These are phyloP conservation scores for Magnaporthiopsis poae DNA, from an alignment of 2,329 filamentous ascomycete genomes.

Conservation along the genomic window DNA sequence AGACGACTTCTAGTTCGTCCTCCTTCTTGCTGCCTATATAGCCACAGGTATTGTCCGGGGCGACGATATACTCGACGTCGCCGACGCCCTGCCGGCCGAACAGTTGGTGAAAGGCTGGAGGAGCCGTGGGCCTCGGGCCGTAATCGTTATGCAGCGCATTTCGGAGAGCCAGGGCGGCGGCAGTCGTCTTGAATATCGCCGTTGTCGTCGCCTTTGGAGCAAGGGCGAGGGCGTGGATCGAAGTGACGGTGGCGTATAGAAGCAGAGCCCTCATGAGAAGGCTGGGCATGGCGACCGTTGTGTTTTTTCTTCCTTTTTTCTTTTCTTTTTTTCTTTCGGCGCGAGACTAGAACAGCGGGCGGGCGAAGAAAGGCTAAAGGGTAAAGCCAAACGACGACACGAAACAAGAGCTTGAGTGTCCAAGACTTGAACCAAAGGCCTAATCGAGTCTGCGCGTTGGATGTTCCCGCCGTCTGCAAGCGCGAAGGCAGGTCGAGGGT, in stretches of 20 bases:
- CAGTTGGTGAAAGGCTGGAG: slow-evolving; percentile 26
- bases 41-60: slow-evolving; percentile 41
- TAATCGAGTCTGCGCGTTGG: too few species aligned
- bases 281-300: not conserved
- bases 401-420: not conserved
- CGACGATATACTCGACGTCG: slow-evolving; percentile 31
- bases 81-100: slow-evolving; percentile 21
- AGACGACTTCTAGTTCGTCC: not conserved
- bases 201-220: slow-evolving; percentile 13
- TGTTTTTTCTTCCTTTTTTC: not conserved
- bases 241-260: not conserved
- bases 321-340: not conserved
- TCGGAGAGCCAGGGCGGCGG: slow-evolving; percentile 20
- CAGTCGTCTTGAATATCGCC: slow-evolving; percentile 28
- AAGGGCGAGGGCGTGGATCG: not conserved
- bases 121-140: slow-evolving; percentile 31
- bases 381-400: not conserved
- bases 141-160: slow-evolving; percentile 21
- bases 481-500: not conserved
- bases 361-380: not conserved
- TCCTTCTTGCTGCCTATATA: slow-evolving; percentile 18
- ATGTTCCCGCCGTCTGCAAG: not conserved
- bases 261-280: not conserved
- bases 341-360: not conserved
- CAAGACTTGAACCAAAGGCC: not conserved